phyloP scores from a whole-genome alignment of 208 protist species.

The Acanthamoeba divionensis region DNA sequence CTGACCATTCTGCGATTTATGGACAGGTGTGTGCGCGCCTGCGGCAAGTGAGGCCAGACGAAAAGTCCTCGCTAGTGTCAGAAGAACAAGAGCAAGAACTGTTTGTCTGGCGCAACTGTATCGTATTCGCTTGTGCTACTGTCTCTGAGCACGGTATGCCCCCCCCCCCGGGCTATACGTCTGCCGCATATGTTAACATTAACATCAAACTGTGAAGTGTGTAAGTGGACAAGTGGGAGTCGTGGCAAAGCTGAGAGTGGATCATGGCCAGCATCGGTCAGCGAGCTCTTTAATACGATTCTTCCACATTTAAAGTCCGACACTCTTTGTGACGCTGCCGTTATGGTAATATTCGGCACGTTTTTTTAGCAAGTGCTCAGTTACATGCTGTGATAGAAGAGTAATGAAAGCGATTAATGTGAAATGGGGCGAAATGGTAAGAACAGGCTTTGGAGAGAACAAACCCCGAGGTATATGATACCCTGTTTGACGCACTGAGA shows the following conservation, averaged over 20 bases:
- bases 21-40: background rate
- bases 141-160: background rate
- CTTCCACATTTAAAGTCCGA: conserved; percentile 17
- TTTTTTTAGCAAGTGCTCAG: no score
- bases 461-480: background rate
- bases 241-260: background rate
- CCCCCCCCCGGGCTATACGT: no score
- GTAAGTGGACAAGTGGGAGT: background rate
- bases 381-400: no score
- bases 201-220: no score
- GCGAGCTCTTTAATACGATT: conserved; percentile 27
- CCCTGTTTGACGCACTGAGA: background rate
- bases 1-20: background rate
- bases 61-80: background rate
- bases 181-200: no score
- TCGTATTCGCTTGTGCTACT: background rate
- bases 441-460: background rate
- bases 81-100: background rate
- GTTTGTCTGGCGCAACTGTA: background rate
- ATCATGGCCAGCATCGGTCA: background rate
- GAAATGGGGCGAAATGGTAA: background rate
- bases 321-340: background rate
- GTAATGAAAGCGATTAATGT: no score
- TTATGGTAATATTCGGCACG: background rate
- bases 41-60: conserved; percentile 4